These are phyloP conservation scores for Nicotiana noctiflora DNA, from an alignment of 257 asterid genomes.

Conservation along the genomic window DNA sequence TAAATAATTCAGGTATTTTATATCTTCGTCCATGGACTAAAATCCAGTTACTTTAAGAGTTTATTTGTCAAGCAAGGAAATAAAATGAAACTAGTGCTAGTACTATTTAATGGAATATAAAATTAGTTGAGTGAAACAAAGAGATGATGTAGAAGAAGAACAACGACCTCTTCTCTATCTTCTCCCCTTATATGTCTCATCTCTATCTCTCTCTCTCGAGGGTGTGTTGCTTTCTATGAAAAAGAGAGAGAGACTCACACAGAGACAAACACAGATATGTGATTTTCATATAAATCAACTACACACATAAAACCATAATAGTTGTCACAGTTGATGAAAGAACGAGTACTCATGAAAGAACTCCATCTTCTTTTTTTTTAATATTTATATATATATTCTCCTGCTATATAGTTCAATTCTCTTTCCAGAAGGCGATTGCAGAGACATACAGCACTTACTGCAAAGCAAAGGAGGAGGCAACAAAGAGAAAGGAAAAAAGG, in stretches of 20 bases:
- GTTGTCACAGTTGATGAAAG: neutral
- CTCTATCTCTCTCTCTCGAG: neutral
- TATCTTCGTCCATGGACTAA: constrained; percentile 38
- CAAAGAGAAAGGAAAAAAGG: constrained; percentile 18
- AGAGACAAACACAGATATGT: constrained; percentile 19
- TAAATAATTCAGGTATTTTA: constrained; percentile 10
- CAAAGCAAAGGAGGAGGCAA: constrained; percentile 12
- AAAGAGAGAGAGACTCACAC: constrained; percentile 20
- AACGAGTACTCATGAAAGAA: neutral
- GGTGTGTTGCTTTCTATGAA: constrained; percentile 16
- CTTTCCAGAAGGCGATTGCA: constrained; percentile 70
- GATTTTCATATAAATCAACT: neutral
- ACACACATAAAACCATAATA: neutral
- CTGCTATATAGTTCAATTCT: constrained; percentile 24
- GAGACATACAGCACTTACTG: constrained; percentile 45
- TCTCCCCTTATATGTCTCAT: constrained; percentile 6
- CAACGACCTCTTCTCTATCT: constrained; percentile 48
- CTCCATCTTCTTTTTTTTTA: neutral
- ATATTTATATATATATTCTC: constrained; percentile 20
- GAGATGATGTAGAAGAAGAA: constrained; percentile 31
- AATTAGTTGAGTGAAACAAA: constrained; percentile 26
- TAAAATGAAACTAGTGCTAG: constrained; percentile 1
- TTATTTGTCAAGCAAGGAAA: constrained; percentile 37
- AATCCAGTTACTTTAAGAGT: constrained; percentile 24
- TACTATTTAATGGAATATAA: constrained; percentile 6